Evolutionary conservation across 495 filamentous ascomycete genomes (phyloP).

Genomic region (Annulohypoxylon moriforme): DNA sequence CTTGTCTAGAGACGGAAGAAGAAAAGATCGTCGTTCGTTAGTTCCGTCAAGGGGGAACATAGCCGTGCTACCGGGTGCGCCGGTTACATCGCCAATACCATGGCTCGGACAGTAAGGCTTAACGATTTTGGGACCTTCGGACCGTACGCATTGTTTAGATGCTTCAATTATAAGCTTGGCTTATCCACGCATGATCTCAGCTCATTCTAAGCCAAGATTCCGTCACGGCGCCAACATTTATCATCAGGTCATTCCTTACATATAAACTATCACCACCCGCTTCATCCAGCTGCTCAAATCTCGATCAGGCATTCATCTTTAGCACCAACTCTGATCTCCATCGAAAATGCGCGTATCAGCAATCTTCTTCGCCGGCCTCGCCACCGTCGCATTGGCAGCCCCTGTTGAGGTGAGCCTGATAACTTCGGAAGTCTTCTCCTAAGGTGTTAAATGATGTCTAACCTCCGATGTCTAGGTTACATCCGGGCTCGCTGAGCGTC

Average conservation of each 20-base stretch:
- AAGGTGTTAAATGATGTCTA: constrained; percentile 1
- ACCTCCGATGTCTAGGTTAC: constrained; percentile 4
- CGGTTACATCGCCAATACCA: not conserved
- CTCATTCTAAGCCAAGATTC: not conserved
- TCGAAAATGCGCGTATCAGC: constrained; percentile 33
- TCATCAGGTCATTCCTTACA: not conserved
- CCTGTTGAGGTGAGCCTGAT: constrained; percentile 24
- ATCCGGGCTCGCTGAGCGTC: constrained; percentile 2
- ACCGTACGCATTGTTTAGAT: not conserved
- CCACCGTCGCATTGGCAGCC: constrained; percentile 32
- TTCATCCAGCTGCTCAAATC: not conserved
- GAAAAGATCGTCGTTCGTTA: constrained; percentile 3
- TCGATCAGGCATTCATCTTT: not conserved
- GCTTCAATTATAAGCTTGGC: not conserved
- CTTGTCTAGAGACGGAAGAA: not conserved
- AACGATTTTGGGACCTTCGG: not conserved
- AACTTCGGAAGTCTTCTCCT: not conserved
- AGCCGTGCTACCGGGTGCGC: constrained; percentile 3
- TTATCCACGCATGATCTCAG: not conserved
- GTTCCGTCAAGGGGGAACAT: constrained; percentile 4
- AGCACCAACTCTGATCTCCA: not conserved
- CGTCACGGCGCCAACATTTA: not conserved
- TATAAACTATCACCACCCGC: not conserved
- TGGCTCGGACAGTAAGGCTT: not conserved
- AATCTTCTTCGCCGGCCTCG: constrained; percentile 21